Percentiles rank a stretch among this genome's conserved stretches.
Conservation (phyloP, 2,329 filamentous ascomycete species). For the Huntiella savannae region DNA sequence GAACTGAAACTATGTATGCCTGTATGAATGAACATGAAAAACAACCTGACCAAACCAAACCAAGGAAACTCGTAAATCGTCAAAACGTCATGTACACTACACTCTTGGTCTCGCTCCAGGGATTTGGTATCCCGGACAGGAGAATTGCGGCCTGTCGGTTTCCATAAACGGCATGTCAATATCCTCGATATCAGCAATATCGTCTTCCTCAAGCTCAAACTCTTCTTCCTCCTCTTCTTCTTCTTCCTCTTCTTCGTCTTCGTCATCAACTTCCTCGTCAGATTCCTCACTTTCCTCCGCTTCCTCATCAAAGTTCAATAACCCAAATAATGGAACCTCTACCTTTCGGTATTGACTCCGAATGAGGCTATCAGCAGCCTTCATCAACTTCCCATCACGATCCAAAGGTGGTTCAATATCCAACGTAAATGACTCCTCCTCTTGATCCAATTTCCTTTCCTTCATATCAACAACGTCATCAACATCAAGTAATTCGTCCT, state of each 20-base stretch:
- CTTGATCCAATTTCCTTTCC: slow-evolving; percentile 19
- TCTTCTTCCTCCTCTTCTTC: slow-evolving; percentile 16
- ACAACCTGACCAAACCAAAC: too few relatives aligned
- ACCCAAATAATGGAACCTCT: slow-evolving; percentile 27
- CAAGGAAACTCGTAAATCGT: too few relatives aligned
- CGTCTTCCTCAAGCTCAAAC: neutral
- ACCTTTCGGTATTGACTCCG: slow-evolving; percentile 27
- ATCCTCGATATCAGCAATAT: neutral
- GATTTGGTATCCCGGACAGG: too few relatives aligned
- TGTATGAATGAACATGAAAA: too few relatives aligned
- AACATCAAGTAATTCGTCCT: neutral
- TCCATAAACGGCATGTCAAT: too few relatives aligned
- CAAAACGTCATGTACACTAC: too few relatives aligned
- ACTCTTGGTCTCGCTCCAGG: too few relatives aligned
- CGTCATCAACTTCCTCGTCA: slow-evolving; percentile 12
- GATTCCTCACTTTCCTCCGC: slow-evolving; percentile 22
- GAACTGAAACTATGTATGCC: too few relatives aligned
- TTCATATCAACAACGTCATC: slow-evolving; percentile 21
- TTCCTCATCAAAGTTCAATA: slow-evolving; percentile 26
- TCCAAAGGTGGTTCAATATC: slow-evolving; percentile 22
- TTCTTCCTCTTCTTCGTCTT: slow-evolving; percentile 15
- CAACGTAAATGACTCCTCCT: slow-evolving; percentile 24
- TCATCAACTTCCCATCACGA: slow-evolving; percentile 25
- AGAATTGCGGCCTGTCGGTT: too few relatives aligned
- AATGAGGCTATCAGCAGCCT: slow-evolving; percentile 28